These are phyloP conservation scores for Calonectria pseudoreteaudii DNA, from an alignment of 2,329 filamentous ascomycete genomes.

Conservation along the genomic window DNA sequence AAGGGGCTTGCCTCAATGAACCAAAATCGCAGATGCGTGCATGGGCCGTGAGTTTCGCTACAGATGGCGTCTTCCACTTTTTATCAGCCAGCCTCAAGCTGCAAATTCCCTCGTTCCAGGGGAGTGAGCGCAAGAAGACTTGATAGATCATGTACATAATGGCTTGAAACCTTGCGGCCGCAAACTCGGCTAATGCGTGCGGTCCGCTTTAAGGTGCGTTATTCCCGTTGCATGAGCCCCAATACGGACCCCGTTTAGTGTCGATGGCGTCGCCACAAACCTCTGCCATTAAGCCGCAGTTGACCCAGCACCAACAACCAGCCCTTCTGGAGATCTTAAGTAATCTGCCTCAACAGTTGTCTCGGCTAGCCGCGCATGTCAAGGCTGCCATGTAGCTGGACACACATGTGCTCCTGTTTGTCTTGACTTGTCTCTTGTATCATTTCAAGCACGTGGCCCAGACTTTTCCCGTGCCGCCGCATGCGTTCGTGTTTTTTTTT, in stretches of 20 bases:
- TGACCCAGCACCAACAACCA: slow-evolving; percentile 2
- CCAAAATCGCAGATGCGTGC: neutral
- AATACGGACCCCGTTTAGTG: slow-evolving; percentile 6
- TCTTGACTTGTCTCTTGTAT: neutral
- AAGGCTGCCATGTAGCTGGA: neutral
- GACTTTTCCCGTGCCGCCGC: slow-evolving; percentile 10
- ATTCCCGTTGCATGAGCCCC: slow-evolving; percentile 30
- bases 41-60: slow-evolving; percentile 6
- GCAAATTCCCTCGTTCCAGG: slow-evolving; percentile 3
- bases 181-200: slow-evolving; percentile 9
- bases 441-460: slow-evolving; percentile 5
- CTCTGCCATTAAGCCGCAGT: slow-evolving; percentile 29
- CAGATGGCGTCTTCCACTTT: neutral
- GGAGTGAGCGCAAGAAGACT: slow-evolving; percentile 13
- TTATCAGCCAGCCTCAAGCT: slow-evolving; percentile 1
- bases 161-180: slow-evolving; percentile 20
- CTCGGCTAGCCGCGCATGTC: slow-evolving; percentile 8
- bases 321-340: neutral
- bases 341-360: neutral
- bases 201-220: slow-evolving; percentile 20
- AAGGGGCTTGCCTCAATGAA: neutral
- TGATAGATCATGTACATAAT: slow-evolving; percentile 8
- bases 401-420: neutral
- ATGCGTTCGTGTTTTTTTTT: slow-evolving; percentile 16
- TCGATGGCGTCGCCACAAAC: slow-evolving; percentile 29